A percentile compares a stretch with the other conserved stretches of the same genome.
These are phyloP conservation scores for Linnemannia zychae DNA, from an alignment of 192 early-diverging fungal species.

Conservation along the genomic window DNA sequence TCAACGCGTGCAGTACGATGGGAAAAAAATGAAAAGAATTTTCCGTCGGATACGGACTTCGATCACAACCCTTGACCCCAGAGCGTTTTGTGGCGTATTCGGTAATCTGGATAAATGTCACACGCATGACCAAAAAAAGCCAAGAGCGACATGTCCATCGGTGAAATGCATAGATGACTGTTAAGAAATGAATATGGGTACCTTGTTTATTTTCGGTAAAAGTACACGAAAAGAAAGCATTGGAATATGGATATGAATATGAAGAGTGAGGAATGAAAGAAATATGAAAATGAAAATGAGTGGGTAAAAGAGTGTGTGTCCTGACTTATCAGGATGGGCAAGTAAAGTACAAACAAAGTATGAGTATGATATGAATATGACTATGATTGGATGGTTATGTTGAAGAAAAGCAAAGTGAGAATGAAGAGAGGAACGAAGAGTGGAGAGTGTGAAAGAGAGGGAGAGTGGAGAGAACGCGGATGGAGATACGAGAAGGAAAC, in stretches of 20 bases:
- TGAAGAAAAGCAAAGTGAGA: background rate
- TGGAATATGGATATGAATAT: background rate
- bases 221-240: background rate
- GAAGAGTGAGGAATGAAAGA: background rate
- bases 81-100: too few relatives aligned
- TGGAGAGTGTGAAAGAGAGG: background rate
- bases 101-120: too few relatives aligned
- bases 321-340: background rate
- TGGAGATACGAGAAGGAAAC: too few relatives aligned
- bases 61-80: too few relatives aligned
- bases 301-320: too few relatives aligned
- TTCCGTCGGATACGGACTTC: too few relatives aligned
- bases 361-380: background rate
- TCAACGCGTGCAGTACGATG: too few relatives aligned
- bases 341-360: background rate
- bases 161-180: too few relatives aligned
- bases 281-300: background rate
- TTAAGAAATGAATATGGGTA: background rate
- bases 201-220: slow-evolving; percentile 1
- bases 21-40: too few relatives aligned
- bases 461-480: background rate
- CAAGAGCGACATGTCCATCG: too few relatives aligned
- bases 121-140: too few relatives aligned
- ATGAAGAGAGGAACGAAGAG: too few relatives aligned
- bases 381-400: background rate